These are phyloP conservation scores for Wallacemonas collosoma DNA, from an alignment of 208 protist genomes.

Conservation along the genomic window DNA sequence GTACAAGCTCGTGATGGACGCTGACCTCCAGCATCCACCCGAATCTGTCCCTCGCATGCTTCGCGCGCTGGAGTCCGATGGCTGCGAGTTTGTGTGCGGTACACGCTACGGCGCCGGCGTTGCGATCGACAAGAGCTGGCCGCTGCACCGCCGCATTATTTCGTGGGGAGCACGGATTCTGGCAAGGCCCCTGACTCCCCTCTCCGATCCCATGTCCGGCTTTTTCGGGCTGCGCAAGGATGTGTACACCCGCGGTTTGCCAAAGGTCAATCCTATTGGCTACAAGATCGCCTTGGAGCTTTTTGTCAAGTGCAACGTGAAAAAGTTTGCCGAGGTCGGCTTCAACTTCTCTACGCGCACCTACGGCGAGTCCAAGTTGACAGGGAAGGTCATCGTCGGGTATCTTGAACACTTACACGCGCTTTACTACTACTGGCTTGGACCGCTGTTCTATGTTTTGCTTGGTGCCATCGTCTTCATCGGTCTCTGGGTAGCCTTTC, in stretches of 20 bases:
- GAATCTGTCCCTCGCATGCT: constrained; percentile 77
- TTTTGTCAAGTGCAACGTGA: constrained; percentile 86
- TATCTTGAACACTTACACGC: constrained; percentile 81
- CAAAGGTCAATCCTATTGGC: constrained; percentile 80
- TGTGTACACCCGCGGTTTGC: constrained; percentile 50
- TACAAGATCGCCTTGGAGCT: constrained; percentile 95
- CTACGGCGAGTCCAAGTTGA: constrained; percentile 88
- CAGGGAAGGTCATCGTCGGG: constrained; percentile 85
- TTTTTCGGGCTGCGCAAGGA: constrained; percentile 87
- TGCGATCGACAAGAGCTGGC: constrained; percentile 87
- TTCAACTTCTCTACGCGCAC: constrained; percentile 85
- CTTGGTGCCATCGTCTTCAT: constrained; percentile 26
- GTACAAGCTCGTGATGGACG: constrained; percentile 92
- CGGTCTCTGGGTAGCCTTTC: constrained; percentile 18
- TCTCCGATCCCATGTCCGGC: constrained; percentile 94
- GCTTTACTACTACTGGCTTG: constrained; percentile 75
- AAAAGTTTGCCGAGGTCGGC: constrained; percentile 69
- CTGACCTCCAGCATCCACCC: constrained; percentile 93
- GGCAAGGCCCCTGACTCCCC: constrained; percentile 82
- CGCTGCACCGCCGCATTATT: constrained; percentile 84
- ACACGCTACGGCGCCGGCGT: constrained; percentile 83
- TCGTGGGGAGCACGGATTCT: constrained; percentile 84
- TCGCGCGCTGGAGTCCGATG: constrained; percentile 47
- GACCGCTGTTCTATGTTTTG: constrained; percentile 39
- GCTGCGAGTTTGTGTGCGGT: constrained; percentile 88